Evolutionary conservation across 164 flowering plant species (phyloP), one percentile per base, ranked within the genome.

Genomic region (Nelumbo lutea): DNA sequence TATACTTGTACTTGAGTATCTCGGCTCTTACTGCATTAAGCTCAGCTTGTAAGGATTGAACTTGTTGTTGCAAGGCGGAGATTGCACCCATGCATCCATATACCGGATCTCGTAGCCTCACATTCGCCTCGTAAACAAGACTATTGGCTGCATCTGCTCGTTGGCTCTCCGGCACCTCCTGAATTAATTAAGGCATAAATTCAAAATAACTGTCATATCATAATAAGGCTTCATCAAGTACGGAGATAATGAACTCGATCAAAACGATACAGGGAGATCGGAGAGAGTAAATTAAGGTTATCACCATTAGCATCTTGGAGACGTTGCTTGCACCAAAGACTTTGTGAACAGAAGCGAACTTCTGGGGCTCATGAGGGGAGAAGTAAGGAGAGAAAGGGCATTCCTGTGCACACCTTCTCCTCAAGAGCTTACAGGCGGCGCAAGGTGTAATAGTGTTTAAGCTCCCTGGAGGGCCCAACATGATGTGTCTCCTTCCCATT

Each of bases 1-100:
- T 80, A 61, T 79, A 83, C 77, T 85, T 91, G 81, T 79, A 87
- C 61, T 79, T 90, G 14, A 88, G 65, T 61, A 94, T 90, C 74
- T 91, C 97, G 41, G 81, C 79, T 77, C 95, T 83, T 7, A 90
- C 87, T 9, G 86, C 83, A 67, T 86, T 79, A 10, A 94, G 90
- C 74, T 94, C 96, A 1, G 87, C 86, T 70, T 91, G 96, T 47
- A 94, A 72, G 1, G 90, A 59, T 73, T 90, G 93, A 58, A 91
- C 79, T 78, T 94, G 91, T 59, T 87, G 96, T 70, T 94, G 96
- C 66, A 94, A 76, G 39, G 91, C 85, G 48, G 90, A 91, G 42
- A 94, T 94, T 52, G 91, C 97, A 61, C 97, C 98, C 96, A 88
- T 88, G 86, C 98, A 94, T 9, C 98, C 98, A 59, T 94, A 90